Base-by-base conservation (phyloP, 106 monocot genomes). In the Gastrodia elata region DNA sequence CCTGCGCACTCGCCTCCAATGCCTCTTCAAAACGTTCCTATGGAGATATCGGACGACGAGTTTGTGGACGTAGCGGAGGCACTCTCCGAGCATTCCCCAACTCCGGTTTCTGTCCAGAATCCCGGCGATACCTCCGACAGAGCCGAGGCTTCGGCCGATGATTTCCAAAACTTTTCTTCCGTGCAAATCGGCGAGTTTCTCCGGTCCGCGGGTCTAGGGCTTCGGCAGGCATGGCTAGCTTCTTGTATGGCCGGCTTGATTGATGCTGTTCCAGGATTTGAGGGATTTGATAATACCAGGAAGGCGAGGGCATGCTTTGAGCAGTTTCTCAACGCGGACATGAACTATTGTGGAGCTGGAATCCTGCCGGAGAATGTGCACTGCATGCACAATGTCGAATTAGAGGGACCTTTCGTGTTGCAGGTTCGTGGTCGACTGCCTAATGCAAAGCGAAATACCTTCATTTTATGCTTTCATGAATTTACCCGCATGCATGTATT, bases 381-480 rank as follows among this genome's bases (percentile, higher is more conserved):
- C 13, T 74, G 61, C 42, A 82, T 97, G 92, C 85, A 92, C 57
- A 76, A 76, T 1, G 71, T 73, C 10, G 83, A 84, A 61, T 82
- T 97, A 16, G 77, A 85, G 44, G 96, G 96, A n/a, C 96, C 96
- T 32, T 92, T 87, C 65, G 88, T 97, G 32, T 78, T 97, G 43
- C 96, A 97, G 90, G 95, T 92, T 65, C 33, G 74, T 30, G 49
- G 16, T 1, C 40, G 3, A 39, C n/a, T 26, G 8, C 10, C 20
- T 69, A 8, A 8, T 39, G 15, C 37, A 37, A 38, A 67, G 25
- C 13, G 3, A 41, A 39, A 8, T 40, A 40, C 8, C 5, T 69
- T 41, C n/a, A 18, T 41, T 26, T 18, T 39, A 10, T 30, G 64
- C 20, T 68, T 18, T 35, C 35, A 8, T 25, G 40, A 40, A 27